phyloP scores from a whole-genome alignment of 1,139 yeast species.

The Yamadazyma taylorii region DNA sequence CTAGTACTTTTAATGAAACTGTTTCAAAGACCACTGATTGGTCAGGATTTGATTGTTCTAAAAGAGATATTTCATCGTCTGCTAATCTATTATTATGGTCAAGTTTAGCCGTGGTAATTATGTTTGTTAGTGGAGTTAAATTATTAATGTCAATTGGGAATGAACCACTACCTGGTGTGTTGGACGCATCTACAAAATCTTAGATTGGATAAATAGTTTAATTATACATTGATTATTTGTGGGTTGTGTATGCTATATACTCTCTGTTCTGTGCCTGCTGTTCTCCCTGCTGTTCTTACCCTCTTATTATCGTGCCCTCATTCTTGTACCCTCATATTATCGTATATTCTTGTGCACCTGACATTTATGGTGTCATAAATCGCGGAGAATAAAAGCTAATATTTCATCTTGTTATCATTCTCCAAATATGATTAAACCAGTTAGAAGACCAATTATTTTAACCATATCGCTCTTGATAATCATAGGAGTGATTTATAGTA shows the following conservation, averaged over 20 bases:
- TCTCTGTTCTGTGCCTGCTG: too few species aligned
- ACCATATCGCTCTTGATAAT: constrained; percentile 13
- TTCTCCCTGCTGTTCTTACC: too few species aligned
- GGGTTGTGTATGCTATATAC: too few species aligned
- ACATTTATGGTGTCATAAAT: neutral
- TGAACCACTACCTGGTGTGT: constrained; percentile 68
- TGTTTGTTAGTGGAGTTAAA: constrained; percentile 54
- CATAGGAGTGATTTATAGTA: constrained; percentile 14
- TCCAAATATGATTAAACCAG: constrained; percentile 13
- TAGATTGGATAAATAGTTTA: neutral
- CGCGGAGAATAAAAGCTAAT: neutral
- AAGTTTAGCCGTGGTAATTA: constrained; percentile 43
- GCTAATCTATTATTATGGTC: constrained; percentile 73
- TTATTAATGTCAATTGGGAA: constrained; percentile 54
- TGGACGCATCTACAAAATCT: constrained; percentile 51
- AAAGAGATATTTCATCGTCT: constrained; percentile 63
- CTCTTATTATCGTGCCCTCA: too few species aligned
- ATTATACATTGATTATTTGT: neutral
- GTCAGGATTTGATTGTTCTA: constrained; percentile 68
- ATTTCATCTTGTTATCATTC: too few species aligned
- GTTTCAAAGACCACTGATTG: constrained; percentile 56
- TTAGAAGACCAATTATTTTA: constrained; percentile 15
- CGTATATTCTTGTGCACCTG: neutral
- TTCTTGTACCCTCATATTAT: too few species aligned
- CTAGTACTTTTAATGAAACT: constrained; percentile 47